These are phyloP conservation scores for Clarkia xantiana DNA, from an alignment of 345 rosid genomes.

Conservation along the genomic window DNA sequence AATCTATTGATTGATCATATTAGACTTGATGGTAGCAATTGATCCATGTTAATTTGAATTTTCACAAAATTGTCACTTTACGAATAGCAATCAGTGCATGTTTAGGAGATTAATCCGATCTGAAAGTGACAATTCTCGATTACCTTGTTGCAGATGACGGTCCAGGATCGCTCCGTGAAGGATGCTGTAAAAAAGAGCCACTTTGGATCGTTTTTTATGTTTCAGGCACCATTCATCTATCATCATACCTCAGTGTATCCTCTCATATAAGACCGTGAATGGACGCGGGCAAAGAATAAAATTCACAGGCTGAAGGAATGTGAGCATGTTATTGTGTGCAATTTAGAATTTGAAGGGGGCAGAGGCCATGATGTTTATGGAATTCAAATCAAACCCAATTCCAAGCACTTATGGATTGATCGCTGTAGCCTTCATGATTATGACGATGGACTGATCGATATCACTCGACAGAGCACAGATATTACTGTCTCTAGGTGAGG, in stretches of 20 bases:
- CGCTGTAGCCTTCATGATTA: constrained; percentile 81
- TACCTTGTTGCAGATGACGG: constrained; percentile 56
- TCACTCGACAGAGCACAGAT: constrained; percentile 87
- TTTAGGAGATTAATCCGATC: too few relatives aligned
- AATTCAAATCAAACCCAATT: constrained; percentile 89
- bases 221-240: constrained; percentile 65
- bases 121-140: not conserved
- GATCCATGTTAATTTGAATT: too few relatives aligned
- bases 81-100: too few relatives aligned
- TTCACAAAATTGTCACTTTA: too few relatives aligned
- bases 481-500: constrained; percentile 73
- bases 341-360: constrained; percentile 81
- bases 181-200: constrained; percentile 63
- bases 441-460: constrained; percentile 85
- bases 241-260: constrained; percentile 50
- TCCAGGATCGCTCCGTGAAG: constrained; percentile 74
- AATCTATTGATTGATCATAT: too few relatives aligned
- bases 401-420: constrained; percentile 82
- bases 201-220: constrained; percentile 79
- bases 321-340: constrained; percentile 73
- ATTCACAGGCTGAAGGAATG: constrained; percentile 74
- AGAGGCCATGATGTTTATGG: constrained; percentile 78
- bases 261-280: constrained; percentile 85
- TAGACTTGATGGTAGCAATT: too few relatives aligned
- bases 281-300: constrained; percentile 83